These are phyloP conservation scores for Antitrichia curtipendula DNA, from an alignment of 225 moss, liverwort and hornwort species.

Conservation along the genomic window DNA sequence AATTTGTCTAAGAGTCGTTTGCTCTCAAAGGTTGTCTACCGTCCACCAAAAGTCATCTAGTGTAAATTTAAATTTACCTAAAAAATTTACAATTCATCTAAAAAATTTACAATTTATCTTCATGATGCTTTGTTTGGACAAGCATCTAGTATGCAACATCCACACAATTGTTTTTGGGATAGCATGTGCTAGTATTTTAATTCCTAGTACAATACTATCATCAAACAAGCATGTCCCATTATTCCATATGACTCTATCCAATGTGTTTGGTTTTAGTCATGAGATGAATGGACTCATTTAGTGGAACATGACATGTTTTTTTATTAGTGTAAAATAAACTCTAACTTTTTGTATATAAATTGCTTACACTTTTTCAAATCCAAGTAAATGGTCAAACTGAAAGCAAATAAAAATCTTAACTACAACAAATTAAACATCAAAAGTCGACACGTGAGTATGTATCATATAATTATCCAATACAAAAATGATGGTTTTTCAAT, in stretches of 20 bases:
- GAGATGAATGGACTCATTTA: background rate
- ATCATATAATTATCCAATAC: background rate
- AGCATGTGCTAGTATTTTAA: accelerated
- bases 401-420: background rate
- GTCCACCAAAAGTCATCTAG: too few relatives aligned
- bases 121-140: accelerated
- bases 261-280: background rate
- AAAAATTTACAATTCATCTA: too few relatives aligned
- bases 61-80: too few relatives aligned
- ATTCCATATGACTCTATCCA: background rate
- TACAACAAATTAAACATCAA: background rate
- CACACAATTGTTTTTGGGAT: too few relatives aligned
- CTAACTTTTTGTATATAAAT: background rate
- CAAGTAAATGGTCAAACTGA: background rate
- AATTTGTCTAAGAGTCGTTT: too few relatives aligned
- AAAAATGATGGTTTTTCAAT: too few relatives aligned
- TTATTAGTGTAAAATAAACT: background rate
- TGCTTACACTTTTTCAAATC: background rate
- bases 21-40: background rate
- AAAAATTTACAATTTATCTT: too few relatives aligned
- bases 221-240: background rate
- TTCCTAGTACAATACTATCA: background rate
- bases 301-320: background rate
- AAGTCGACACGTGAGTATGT: background rate
- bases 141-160: too few relatives aligned